Evolutionary conservation across 192 early-diverging fungal species (phyloP).

Genomic region (Gryganskiella cystojenkinii): DNA sequence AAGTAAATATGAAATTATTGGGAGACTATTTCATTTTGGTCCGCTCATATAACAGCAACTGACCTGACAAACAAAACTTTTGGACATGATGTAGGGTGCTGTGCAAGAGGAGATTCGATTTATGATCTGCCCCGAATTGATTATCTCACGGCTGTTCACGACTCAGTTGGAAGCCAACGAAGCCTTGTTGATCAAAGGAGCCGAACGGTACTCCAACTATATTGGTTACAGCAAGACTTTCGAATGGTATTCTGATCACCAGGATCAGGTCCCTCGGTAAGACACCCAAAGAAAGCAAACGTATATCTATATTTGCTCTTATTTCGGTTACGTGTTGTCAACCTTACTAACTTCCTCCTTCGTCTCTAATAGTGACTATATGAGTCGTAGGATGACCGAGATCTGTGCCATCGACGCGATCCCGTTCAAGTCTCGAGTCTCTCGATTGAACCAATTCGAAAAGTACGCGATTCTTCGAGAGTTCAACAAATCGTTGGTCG

Average conservation of each 20-base stretch:
- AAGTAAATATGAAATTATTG: not conserved
- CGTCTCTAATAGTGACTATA: conserved; percentile 22
- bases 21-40: not conserved
- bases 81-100: conserved; percentile 40
- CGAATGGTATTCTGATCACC: conserved; percentile 45
- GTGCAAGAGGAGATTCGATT: conserved; percentile 50
- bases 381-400: conserved; percentile 33
- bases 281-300: not conserved
- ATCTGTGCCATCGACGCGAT: conserved; percentile 47
- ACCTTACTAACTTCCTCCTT: not conserved
- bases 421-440: conserved; percentile 38
- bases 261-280: conserved; percentile 32
- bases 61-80: too few species aligned
- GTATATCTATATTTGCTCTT: not conserved
- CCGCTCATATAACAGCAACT: not conserved
- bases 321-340: not conserved
- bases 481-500: conserved; percentile 43
- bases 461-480: conserved; percentile 24
- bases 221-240: conserved; percentile 51
- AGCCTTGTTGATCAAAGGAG: conserved; percentile 43
- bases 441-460: conserved; percentile 45
- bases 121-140: conserved; percentile 52
- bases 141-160: conserved; percentile 32
- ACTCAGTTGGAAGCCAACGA: conserved; percentile 45
- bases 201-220: conserved; percentile 38